phyloP scores from a whole-genome alignment of 495 filamentous ascomycete species.

The Podospora tetraspora region DNA sequence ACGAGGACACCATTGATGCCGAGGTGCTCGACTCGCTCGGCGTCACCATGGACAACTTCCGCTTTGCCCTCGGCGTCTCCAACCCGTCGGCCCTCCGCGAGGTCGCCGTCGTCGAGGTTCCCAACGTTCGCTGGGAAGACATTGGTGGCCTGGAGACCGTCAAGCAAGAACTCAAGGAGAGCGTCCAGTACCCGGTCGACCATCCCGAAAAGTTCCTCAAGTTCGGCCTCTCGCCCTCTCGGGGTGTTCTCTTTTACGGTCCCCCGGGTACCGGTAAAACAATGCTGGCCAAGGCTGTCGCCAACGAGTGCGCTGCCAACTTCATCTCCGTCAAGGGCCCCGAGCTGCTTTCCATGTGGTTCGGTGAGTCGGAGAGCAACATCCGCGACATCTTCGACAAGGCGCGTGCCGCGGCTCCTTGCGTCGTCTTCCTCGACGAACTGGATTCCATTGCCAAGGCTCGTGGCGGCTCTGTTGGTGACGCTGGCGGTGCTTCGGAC shows the following conservation, averaged over 20 bases:
- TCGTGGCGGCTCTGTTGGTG: slow-evolving; percentile 92
- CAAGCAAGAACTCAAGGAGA: slow-evolving; percentile 99
- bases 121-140: slow-evolving; percentile 98
- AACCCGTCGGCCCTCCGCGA: slow-evolving; percentile 98
- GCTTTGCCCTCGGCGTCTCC: slow-evolving; percentile 92
- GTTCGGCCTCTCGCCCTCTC: slow-evolving; percentile 95
- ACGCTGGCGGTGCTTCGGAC: slow-evolving; percentile 96
- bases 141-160: slow-evolving; percentile 97
- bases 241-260: slow-evolving; percentile 97
- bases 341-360: slow-evolving; percentile 99
- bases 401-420: slow-evolving; percentile 95
- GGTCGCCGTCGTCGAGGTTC: slow-evolving; percentile 97
- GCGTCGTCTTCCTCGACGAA: slow-evolving; percentile 98
- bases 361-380: slow-evolving; percentile 99
- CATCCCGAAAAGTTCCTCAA: slow-evolving; percentile 99
- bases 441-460: slow-evolving; percentile 99
- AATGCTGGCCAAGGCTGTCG: slow-evolving; percentile 96
- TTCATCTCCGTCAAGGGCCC: slow-evolving; percentile 99
- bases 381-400: slow-evolving; percentile 99
- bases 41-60: slow-evolving; percentile 99
- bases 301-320: slow-evolving; percentile 98
- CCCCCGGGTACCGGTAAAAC: slow-evolving; percentile 99
- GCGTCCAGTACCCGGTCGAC: slow-evolving; percentile 97
- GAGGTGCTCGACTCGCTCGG: slow-evolving; percentile 97
- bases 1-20: slow-evolving; percentile 98